Conservation (phyloP, 106 monocot genomes). For the Hemerocallis citrina region DNA sequence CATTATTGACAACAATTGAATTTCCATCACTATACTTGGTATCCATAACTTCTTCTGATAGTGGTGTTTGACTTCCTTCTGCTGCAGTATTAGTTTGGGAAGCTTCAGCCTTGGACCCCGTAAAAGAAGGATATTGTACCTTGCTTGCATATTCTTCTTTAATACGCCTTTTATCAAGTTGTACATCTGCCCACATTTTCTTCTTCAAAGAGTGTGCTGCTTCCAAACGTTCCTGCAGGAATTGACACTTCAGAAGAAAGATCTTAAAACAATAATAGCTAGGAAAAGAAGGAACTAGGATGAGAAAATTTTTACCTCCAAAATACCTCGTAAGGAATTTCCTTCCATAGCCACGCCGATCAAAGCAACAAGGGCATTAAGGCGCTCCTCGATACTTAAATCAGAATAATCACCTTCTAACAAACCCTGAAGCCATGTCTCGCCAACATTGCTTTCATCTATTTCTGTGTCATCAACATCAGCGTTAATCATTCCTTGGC, state of each 20-base stretch:
- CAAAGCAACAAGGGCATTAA: slow-evolving; percentile 85
- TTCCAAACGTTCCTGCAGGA: slow-evolving; percentile 88
- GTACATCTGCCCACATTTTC: slow-evolving; percentile 97
- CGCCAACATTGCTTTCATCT: slow-evolving; percentile 72
- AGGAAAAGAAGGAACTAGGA: background rate
- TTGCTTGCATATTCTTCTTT: slow-evolving; percentile 76
- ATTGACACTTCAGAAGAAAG: slow-evolving; percentile 8
- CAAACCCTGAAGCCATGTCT: slow-evolving; percentile 85
- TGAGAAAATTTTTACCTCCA: slow-evolving; percentile 54
- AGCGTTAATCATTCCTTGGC: slow-evolving; percentile 19
- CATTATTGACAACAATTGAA: slow-evolving; percentile 12
- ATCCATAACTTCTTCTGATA: slow-evolving; percentile 16
- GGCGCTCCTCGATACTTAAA: slow-evolving; percentile 88
- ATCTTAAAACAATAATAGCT: background rate
- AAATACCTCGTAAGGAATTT: slow-evolving; percentile 75
- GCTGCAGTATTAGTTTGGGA: slow-evolving; percentile 22
- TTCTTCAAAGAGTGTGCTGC: slow-evolving; percentile 96
- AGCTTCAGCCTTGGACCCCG: slow-evolving; percentile 38
- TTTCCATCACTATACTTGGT: slow-evolving; percentile 35
- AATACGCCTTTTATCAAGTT: slow-evolving; percentile 84
- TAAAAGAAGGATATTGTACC: slow-evolving; percentile 35
- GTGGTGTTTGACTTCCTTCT: slow-evolving; percentile 43
- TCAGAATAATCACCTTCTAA: slow-evolving; percentile 87
- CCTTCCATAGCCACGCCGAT: slow-evolving; percentile 85
- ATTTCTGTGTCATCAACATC: slow-evolving; percentile 59